Percentiles rank a stretch among this genome's conserved stretches.
Evolutionary conservation across 1,284 basidiomycete genomes (phyloP).

Genomic region (Papiliotrema laurentii): DNA sequence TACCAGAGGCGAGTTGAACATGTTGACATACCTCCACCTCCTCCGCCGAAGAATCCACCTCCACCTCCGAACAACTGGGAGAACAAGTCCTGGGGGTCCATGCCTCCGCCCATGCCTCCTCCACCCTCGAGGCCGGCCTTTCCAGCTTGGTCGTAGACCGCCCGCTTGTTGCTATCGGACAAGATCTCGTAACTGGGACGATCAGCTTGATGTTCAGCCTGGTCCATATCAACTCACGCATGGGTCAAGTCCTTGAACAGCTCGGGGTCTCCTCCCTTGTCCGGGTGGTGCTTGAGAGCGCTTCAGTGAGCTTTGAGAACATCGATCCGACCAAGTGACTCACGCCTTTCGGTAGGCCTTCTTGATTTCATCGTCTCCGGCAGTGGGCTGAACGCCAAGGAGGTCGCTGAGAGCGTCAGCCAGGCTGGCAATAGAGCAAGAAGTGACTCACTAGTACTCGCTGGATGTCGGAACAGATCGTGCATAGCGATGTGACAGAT

Average conservation of each 20-base stretch:
- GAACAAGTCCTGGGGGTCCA: conserved; percentile 98
- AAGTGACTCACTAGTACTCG: conserved; percentile 64
- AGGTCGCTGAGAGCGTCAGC: conserved; percentile 56
- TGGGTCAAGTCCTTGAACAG: conserved; percentile 96
- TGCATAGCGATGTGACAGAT: too few species aligned
- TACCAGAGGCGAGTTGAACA: not conserved
- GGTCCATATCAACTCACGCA: conserved; percentile 60
- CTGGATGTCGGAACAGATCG: too few species aligned
- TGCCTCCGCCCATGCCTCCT: conserved; percentile 77
- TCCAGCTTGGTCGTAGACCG: conserved; percentile 85
- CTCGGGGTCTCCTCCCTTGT: conserved; percentile 94
- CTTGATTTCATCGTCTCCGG: conserved; percentile 78
- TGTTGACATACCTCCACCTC: conserved; percentile 52
- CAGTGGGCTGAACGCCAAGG: conserved; percentile 70
- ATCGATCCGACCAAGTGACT: conserved; percentile 12
- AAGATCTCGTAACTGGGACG: conserved; percentile 81
- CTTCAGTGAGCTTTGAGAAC: conserved; percentile 49
- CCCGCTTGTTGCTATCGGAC: conserved; percentile 80
- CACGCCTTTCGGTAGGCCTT: conserved; percentile 94
- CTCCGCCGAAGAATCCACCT: conserved; percentile 57
- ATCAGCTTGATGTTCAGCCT: not conserved
- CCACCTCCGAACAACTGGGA: conserved; percentile 87
- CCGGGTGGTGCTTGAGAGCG: conserved; percentile 85
- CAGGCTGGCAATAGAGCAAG: not conserved
- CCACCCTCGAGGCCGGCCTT: conserved; percentile 86